These are phyloP conservation scores for Schoenoplectus tabernaemontani DNA, from an alignment of 202 grass and related monocot genomes.

Conservation along the genomic window DNA sequence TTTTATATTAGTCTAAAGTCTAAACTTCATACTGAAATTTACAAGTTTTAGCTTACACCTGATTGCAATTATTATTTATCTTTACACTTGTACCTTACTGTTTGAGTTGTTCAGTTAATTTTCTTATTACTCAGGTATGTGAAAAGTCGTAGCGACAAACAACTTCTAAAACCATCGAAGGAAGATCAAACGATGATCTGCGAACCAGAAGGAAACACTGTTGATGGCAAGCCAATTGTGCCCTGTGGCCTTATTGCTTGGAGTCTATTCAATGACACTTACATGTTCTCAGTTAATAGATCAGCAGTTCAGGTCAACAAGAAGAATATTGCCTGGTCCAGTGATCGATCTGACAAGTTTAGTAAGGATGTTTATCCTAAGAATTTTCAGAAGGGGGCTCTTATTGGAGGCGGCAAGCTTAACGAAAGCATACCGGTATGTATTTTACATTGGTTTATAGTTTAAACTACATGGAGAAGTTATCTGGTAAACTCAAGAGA, in stretches of 20 bases:
- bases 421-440: conserved; percentile 75
- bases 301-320: conserved; percentile 53
- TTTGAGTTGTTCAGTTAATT: not conserved
- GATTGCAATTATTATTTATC: not conserved
- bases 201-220: conserved; percentile 42
- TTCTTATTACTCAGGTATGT: conserved; percentile 49
- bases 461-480: not conserved
- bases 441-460: conserved; percentile 13
- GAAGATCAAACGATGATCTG: conserved; percentile 38
- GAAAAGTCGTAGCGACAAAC: conserved; percentile 78
- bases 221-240: conserved; percentile 48
- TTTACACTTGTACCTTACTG: not conserved
- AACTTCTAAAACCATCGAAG: conserved; percentile 35
- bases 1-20: not conserved
- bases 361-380: conserved; percentile 77
- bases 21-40: not conserved
- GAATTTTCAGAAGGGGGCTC: conserved; percentile 67
- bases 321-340: conserved; percentile 79
- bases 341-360: conserved; percentile 65
- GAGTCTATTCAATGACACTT: conserved; percentile 92
- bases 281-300: conserved; percentile 39
- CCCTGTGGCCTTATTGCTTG: conserved; percentile 89
- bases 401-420: conserved; percentile 69
- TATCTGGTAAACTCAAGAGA: not conserved
- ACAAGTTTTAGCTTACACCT: not conserved